phyloP scores from a whole-genome alignment of 306 rosid species.

The Rosa lucieae region DNA sequence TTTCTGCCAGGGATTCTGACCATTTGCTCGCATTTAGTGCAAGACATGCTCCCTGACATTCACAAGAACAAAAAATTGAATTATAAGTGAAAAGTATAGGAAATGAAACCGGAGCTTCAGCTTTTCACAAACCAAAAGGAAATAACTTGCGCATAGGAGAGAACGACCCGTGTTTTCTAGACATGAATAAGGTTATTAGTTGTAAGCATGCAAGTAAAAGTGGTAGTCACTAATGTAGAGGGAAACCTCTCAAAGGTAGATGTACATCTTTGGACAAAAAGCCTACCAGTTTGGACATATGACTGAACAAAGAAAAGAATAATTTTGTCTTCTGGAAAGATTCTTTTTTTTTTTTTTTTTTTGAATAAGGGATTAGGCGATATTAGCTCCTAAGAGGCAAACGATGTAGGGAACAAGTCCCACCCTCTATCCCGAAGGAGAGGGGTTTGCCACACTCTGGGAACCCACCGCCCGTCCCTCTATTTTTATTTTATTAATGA shows the following conservation, averaged over 20 bases:
- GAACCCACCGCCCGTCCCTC: too few species aligned
- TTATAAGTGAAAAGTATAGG: neutral
- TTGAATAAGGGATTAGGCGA: too few species aligned
- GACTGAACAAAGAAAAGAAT: neutral
- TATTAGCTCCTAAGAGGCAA: too few species aligned
- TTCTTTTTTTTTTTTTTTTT: too few species aligned
- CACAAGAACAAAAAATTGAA: constrained; percentile 11
- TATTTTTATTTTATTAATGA: too few species aligned
- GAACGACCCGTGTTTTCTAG: neutral
- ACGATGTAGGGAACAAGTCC: too few species aligned
- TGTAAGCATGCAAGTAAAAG: too few species aligned
- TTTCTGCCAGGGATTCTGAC: constrained; percentile 59
- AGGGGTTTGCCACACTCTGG: too few species aligned
- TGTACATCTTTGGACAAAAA: neutral
- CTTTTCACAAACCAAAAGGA: constrained; percentile 9
- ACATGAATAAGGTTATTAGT: neutral
- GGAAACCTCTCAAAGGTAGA: too few species aligned
- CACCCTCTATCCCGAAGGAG: too few species aligned
- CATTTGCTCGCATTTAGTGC: constrained; percentile 78
- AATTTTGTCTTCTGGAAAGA: neutral
- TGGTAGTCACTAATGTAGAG: too few species aligned
- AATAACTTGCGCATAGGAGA: neutral
- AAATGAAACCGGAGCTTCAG: constrained; percentile 24
- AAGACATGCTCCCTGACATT: constrained; percentile 83
- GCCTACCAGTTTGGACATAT: neutral